A percentile compares a stretch with the other conserved stretches of the same genome.
phyloP scores from a whole-genome alignment of 805 yeast species.

The Metschnikowia drakensbergensis region DNA sequence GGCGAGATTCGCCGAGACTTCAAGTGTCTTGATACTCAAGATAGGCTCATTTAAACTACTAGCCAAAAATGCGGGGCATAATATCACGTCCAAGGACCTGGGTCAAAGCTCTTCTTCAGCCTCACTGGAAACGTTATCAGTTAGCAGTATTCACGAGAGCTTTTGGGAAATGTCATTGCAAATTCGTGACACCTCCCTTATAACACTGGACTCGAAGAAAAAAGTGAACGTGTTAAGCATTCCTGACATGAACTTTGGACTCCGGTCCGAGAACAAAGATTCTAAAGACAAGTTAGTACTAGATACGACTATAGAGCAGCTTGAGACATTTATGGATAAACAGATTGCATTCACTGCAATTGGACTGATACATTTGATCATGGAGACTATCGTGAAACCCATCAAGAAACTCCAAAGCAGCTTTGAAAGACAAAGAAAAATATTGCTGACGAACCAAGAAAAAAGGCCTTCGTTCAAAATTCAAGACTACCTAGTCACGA shows the following conservation, averaged over 20 bases:
- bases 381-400: slow-evolving; percentile 30
- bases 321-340: slow-evolving; percentile 25
- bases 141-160: slow-evolving; percentile 6
- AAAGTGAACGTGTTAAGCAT: slow-evolving; percentile 17
- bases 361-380: slow-evolving; percentile 32
- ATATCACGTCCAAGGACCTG: background rate
- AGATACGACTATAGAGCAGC: slow-evolving; percentile 11
- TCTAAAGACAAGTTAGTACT: slow-evolving; percentile 2
- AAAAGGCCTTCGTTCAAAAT: background rate
- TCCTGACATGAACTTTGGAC: slow-evolving; percentile 19
- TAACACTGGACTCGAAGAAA: slow-evolving; percentile 16
- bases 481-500: slow-evolving; percentile 4
- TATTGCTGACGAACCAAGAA: slow-evolving; percentile 3
- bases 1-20: slow-evolving; percentile 12
- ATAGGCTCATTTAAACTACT: slow-evolving; percentile 1
- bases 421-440: slow-evolving; percentile 21
- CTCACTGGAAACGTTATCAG: slow-evolving; percentile 30
- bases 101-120: slow-evolving; percentile 13
- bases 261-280: slow-evolving; percentile 8
- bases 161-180: slow-evolving; percentile 24
- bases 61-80: slow-evolving; percentile 1
- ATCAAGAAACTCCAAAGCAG: slow-evolving; percentile 22
- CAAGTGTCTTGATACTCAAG: slow-evolving; percentile 13
- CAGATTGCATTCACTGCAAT: slow-evolving; percentile 29
- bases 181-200: slow-evolving; percentile 17